Percentiles rank a stretch among this genome's conserved stretches.
Conservation (phyloP, 169 alveolate species). For the Eimeria maxima region DNA sequence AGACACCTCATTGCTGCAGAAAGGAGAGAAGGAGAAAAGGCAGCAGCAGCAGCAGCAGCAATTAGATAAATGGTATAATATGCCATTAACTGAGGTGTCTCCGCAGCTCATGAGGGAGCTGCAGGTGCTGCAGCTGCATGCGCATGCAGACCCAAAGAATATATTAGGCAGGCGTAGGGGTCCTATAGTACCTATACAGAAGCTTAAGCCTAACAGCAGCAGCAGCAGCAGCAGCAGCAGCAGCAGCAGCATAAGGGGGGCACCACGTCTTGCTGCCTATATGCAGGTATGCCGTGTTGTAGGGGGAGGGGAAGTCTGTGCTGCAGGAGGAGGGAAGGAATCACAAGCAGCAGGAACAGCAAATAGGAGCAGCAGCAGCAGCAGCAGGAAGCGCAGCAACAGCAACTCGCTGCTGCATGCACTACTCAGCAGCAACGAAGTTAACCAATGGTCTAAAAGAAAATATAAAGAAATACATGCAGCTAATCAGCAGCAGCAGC, state of each 20-base stretch:
- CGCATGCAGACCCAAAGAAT: neutral
- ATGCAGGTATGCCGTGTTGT: slow-evolving; percentile 16
- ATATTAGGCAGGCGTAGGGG: neutral
- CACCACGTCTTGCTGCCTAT: neutral
- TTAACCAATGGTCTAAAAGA: no score
- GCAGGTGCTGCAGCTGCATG: no score
- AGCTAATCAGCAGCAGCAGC: no score
- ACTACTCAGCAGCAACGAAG: no score
- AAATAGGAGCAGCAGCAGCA: no score
- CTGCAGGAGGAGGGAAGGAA: slow-evolving; percentile 16
- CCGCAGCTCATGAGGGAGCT: no score
- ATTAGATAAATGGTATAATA: no score
- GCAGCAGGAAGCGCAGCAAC: no score
- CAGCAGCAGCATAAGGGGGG: neutral
- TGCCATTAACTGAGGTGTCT: no score
- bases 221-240: no score
- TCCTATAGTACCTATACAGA: neutral
- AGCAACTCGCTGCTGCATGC: no score
- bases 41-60: neutral
- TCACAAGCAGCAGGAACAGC: neutral
- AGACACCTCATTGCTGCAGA: neutral
- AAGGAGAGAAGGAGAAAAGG: neutral
- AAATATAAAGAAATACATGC: no score
- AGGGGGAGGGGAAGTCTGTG: neutral
- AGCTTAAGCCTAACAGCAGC: neutral